Evolutionary conservation across 495 filamentous ascomycete genomes (phyloP), one percentile per base, ranked within the genome.

Genomic region (Neurospora discreta): DNA sequence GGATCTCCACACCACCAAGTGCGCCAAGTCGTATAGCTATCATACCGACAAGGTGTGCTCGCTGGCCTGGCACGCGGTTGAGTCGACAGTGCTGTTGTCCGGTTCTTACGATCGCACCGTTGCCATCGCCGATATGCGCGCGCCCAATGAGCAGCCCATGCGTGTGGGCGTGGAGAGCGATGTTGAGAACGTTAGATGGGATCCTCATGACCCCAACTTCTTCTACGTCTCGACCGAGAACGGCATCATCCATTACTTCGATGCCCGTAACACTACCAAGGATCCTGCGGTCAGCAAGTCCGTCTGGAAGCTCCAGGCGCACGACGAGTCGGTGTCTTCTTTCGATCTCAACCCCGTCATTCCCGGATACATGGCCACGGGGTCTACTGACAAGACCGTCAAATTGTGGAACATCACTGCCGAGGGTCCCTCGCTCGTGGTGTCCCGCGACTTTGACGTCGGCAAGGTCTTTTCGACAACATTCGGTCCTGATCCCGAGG

Each of bases 151-250:
- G 68, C 89, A 90, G 73, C 84, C 83, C 13, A 90, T 92, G 23
- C 87, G 91, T 72, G 98, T 95, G 90, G 92, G 91, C 33, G 94
- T 98, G 11, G 94, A 98, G 78, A 91, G 92, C 77, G 95, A 99
- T 78, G 93, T 99, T 18, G 95, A 99, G 84, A 90, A 85, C 42
- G 89, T 98, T 5, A 86, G 87, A 75, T 99, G 96, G 94, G 91
- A 99, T 82, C 90, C 92, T 20, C 95, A 99, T 80, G 90, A 98
- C 77, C 82, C 89, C 5, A 94, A 97, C 82, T 93, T 85, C 84
- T 99, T 99, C 87, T 98, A 92, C 83, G 92, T 95, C 68, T 92
- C 93, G 16, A 99, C 96, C 0, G 95, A 99, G 76, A 91, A 87
- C 72, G 95, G 95, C 11, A 86, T 93, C 69, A 86, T 99, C 46